Evolutionary conservation across 2,329 filamentous ascomycete species (phyloP).

Genomic region (Ceratocystis papillata): DNA sequence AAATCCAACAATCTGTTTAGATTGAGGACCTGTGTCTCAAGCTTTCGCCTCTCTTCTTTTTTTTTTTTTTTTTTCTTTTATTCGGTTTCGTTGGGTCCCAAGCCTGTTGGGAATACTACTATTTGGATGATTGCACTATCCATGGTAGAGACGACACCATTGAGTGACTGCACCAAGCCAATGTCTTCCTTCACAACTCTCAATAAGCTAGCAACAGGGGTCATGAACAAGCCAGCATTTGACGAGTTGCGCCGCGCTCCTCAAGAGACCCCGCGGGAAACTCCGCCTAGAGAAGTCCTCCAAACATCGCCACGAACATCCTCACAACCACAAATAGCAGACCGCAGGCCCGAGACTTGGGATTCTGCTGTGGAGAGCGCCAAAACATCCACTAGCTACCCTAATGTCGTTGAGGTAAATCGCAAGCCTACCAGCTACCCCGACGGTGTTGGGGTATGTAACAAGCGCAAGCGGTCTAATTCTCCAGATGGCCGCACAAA

Average conservation of each 20-base stretch:
- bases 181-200: slow-evolving; percentile 46
- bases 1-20: background rate
- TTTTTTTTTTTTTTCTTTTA: too few species aligned
- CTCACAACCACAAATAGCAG: slow-evolving; percentile 16
- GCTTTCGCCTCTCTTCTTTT: background rate
- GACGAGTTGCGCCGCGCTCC: slow-evolving; percentile 20
- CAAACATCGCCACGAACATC: slow-evolving; percentile 15
- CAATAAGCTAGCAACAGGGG: slow-evolving; percentile 36
- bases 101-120: background rate
- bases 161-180: background rate
- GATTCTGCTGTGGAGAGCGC: slow-evolving; percentile 20
- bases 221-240: slow-evolving; percentile 26
- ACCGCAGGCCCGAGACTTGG: slow-evolving; percentile 21
- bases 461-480: slow-evolving; percentile 60
- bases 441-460: slow-evolving; percentile 32
- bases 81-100: background rate
- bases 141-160: background rate
- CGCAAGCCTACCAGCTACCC: slow-evolving; percentile 26
- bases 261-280: slow-evolving; percentile 16
- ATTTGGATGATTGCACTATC: slow-evolving; percentile 8
- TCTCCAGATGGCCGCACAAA: slow-evolving; percentile 44
- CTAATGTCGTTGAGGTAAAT: slow-evolving; percentile 35
- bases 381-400: slow-evolving; percentile 19
- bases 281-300: slow-evolving; percentile 14
- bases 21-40: background rate